These are phyloP conservation scores for Pleurotus eryngii DNA, from an alignment of 768 basidiomycete genomes.

Conservation along the genomic window DNA sequence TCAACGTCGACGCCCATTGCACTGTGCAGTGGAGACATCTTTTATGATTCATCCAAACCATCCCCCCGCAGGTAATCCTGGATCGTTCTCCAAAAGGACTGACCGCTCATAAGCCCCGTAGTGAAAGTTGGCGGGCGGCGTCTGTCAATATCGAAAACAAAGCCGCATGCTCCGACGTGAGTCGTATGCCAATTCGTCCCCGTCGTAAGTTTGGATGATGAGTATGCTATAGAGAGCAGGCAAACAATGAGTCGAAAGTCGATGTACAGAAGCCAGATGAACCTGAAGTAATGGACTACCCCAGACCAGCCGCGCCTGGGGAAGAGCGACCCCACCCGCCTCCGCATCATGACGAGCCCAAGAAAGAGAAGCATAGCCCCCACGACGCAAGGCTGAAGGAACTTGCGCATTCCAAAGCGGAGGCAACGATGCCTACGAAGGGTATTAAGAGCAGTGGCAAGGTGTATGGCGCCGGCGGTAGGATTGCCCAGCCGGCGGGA, in stretches of 20 bases:
- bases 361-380: constrained; percentile 42
- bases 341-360: constrained; percentile 37
- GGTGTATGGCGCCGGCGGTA: constrained; percentile 39
- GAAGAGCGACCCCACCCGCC: constrained; percentile 30
- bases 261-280: constrained; percentile 13
- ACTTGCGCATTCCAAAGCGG: constrained; percentile 41
- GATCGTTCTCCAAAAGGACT: not conserved
- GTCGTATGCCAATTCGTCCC: not conserved
- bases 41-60: constrained; percentile 20
- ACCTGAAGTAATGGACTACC: constrained; percentile 42
- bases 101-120: constrained; percentile 11
- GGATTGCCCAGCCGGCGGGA: constrained; percentile 59
- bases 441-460: constrained; percentile 30
- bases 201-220: not conserved
- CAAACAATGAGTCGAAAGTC: not conserved
- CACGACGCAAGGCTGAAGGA: constrained; percentile 43
- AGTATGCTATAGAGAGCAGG: not conserved
- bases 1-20: too few species aligned
- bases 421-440: constrained; percentile 47
- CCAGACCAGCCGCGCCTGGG: constrained; percentile 44
- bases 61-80: constrained; percentile 44
- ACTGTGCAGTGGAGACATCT: too few species aligned
- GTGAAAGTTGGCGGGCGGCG: constrained; percentile 53
- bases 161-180: constrained; percentile 20
- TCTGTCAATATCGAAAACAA: constrained; percentile 42